Base-by-base conservation (phyloP, 2,329 filamentous ascomycete species). In the Coleophoma crateriformis region DNA sequence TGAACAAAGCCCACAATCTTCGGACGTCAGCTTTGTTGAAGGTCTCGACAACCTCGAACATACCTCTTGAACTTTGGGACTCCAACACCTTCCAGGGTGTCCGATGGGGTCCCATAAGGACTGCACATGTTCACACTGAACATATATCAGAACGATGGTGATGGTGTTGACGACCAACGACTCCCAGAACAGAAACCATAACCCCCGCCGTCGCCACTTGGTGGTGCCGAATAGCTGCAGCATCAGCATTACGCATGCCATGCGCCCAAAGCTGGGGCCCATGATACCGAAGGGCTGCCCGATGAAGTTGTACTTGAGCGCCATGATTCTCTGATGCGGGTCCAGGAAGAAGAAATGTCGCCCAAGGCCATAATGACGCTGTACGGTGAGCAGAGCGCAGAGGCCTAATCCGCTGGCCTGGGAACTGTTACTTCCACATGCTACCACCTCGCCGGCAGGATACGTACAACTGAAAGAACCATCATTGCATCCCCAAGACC, bases 311-410 rank as follows among this genome's bases (percentile, higher is more conserved):
- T 37, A 57, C 37, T 53, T 52, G 15, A 52, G 17, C 0, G 53
- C 51, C n/a, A 51, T 15, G 7, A 52, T 41, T 40, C 40, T 49
- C 15, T 54, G 19, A 7, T 44, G 11, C 3, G 41, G 22, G n/a
- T 37, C 35, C 10, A 58, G 44, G 37, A 53, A 57, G 33, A 46
- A 48, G 34, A 49, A 56, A 42, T 54, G 54, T 17, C 53, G 32
- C 6, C 56, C 56, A 19, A 53, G 48, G 4, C 55, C 56, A 42
- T 56, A 56, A 41, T 54, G 52, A 45, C 53, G 48, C 37, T 51
- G 49, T 1, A 51, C 48, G 11, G 52, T 46, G 11, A 49, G 35
- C 39, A 50, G 33, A 2, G 8, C 27, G 27, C 27, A 44, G 41
- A 44, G 41, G 8, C 11, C 27, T 41, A n/a, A 8, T 10, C 41